phyloP scores from a whole-genome alignment of 169 alveolate species.

The Prorocentrum cordatum region DNA sequence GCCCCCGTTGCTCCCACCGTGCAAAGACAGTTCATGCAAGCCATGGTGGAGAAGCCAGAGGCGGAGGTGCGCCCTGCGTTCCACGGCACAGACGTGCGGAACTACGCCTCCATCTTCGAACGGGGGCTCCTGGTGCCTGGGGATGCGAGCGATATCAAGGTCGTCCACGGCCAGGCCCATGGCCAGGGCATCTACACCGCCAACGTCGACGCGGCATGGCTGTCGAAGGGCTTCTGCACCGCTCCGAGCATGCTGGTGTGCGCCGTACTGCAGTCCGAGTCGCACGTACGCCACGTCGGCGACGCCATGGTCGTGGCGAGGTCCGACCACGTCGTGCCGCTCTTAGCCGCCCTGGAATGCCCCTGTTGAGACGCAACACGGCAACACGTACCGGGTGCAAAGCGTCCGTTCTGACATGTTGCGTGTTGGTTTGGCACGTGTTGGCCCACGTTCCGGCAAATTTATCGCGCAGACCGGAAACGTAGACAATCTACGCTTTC shows the following conservation, averaged over 20 bases:
- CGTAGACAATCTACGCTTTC: no score
- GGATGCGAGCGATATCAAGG: background rate
- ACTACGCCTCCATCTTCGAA: background rate
- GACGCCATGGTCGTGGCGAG: conserved; percentile 60
- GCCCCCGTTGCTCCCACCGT: background rate
- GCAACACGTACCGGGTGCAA: no score
- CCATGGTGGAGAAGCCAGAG: background rate
- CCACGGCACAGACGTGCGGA: background rate
- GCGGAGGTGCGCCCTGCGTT: conserved; percentile 17
- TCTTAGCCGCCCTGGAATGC: no score
- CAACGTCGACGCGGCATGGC: conserved; percentile 11
- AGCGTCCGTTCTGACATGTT: no score
- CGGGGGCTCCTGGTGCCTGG: conserved; percentile 38
- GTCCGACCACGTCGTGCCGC: no score
- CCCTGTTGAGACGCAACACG: no score
- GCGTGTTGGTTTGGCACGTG: no score
- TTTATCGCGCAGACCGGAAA: no score
- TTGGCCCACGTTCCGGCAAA: no score
- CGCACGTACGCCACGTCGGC: background rate
- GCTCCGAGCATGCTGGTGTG: conserved; percentile 15
- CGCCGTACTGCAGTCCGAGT: background rate
- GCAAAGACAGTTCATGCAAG: background rate
- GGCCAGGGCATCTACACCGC: conserved; percentile 26
- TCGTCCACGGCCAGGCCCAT: conserved; percentile 10
- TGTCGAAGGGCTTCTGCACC: conserved; percentile 17